phyloP scores from a whole-genome alignment of 768 basidiomycete species.

The Lactarius hatsudake region DNA sequence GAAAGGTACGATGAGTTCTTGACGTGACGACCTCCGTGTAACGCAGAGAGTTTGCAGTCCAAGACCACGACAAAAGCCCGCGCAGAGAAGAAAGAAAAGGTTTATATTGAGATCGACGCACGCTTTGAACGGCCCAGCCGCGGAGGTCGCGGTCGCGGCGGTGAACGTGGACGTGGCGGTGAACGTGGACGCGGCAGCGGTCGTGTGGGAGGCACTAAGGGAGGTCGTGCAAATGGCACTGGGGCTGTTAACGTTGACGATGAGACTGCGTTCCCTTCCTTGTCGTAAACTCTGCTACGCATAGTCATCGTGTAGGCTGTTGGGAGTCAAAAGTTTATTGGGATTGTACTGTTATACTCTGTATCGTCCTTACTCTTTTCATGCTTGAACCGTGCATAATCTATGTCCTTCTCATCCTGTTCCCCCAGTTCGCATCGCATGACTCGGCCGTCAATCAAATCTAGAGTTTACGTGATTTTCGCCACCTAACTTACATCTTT shows the following conservation, averaged over 20 bases:
- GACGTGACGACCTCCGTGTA: background rate
- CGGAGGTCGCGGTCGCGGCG: constrained; percentile 52
- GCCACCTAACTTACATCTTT: background rate
- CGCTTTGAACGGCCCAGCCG: constrained; percentile 78
- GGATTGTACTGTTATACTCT: constrained; percentile 26
- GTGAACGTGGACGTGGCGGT: constrained; percentile 44
- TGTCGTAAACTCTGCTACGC: constrained; percentile 43
- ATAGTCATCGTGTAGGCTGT: constrained; percentile 20
- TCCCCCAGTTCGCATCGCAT: background rate
- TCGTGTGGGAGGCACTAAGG: constrained; percentile 44
- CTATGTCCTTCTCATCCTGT: constrained; percentile 15
- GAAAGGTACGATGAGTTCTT: constrained; percentile 60
- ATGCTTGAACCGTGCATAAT: constrained; percentile 26
- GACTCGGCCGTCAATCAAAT: background rate
- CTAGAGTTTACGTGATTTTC: background rate
- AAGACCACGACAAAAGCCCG: constrained; percentile 64
- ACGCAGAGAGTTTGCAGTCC: constrained; percentile 41
- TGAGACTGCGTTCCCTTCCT: constrained; percentile 84
- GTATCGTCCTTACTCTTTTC: constrained; percentile 26
- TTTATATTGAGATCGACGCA: constrained; percentile 88
- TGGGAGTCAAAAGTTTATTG: constrained; percentile 24
- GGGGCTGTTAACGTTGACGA: constrained; percentile 71
- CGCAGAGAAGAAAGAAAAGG: constrained; percentile 85
- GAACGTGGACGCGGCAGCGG: constrained; percentile 43
- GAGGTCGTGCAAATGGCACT: constrained; percentile 39